Conservation (phyloP, 2,329 filamentous ascomycete species). For the Bipolaris sorokiniana region DNA sequence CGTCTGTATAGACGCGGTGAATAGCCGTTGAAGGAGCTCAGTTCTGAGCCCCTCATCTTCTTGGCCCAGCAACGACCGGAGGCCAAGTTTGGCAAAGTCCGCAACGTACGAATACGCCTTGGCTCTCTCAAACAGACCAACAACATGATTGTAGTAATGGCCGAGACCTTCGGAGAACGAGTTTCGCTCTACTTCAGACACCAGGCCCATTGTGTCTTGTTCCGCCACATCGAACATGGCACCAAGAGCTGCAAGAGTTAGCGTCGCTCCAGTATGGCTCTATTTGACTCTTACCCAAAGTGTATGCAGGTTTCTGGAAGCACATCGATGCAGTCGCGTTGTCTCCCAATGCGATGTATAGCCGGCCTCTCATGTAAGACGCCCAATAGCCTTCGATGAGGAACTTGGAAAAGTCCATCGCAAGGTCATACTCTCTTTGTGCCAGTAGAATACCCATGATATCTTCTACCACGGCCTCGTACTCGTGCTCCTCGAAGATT, state of each 20-base stretch:
- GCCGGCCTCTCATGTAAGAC: conserved; percentile 81
- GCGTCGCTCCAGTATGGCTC: background rate
- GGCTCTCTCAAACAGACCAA: conserved; percentile 78
- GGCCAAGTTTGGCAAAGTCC: conserved; percentile 78
- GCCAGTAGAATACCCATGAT: conserved; percentile 54
- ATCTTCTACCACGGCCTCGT: conserved; percentile 47
- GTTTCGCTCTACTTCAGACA: conserved; percentile 76
- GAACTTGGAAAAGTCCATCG: conserved; percentile 71
- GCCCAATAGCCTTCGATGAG: conserved; percentile 64
- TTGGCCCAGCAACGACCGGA: conserved; percentile 50
- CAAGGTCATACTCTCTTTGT: conserved; percentile 56
- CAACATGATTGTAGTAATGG: conserved; percentile 85
- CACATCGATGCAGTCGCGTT: conserved; percentile 73
- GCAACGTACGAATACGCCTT: conserved; percentile 80
- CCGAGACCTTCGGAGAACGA: conserved; percentile 74
- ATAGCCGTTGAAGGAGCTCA: conserved; percentile 77
- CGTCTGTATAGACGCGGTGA: conserved; percentile 79
- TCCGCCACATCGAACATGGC: conserved; percentile 45
- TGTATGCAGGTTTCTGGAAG: conserved; percentile 83
- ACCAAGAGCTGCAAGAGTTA: conserved; percentile 40
- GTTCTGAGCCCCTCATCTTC: conserved; percentile 44
- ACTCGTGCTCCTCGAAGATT: conserved; percentile 47
- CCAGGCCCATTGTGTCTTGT: conserved; percentile 59
- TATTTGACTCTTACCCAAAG: conserved; percentile 68
- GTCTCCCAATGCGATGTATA: conserved; percentile 76